Evolutionary conservation across 495 filamentous ascomycete genomes (phyloP), one percentile per base, ranked within the genome.

Genomic region (Penicillium roqueforti): DNA sequence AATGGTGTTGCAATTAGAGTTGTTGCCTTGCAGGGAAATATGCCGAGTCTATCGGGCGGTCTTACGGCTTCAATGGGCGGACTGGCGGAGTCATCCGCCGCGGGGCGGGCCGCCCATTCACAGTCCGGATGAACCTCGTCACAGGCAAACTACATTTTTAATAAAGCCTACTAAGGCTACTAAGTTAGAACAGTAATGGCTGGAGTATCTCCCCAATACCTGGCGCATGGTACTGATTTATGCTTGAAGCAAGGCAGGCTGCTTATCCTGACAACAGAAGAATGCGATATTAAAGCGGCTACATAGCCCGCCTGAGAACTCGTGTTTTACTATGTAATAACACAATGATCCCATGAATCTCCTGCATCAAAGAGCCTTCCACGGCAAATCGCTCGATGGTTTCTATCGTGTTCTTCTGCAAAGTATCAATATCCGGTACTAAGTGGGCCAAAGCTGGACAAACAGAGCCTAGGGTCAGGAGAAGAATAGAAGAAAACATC

Each of bases 401-500:
- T 4, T 16, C 8, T 19, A 51, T 51, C 7, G 37, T 41, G 3
- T 41, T 32, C 25, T 41, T 40, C 26, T 51, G 47, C 18, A 51
- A 2, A 13, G 6, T n/a, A 51, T 51, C 37, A 23, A 51, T 51
- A 28, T 51, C 47, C 1, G 36, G 36, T 8, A 41, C 47, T 6
- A 51, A 19, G 10, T 40, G 47, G 14, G 47, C 36, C 11, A 51
- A 41, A 51, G 37, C 25, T 0, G 47, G 47, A 13, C 36, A 40
- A 18, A 51, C 36, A 6, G 47, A 51, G 26, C 47, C 16, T 26
- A 51, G 13, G 6, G 36, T 41, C 10, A 51, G 22, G n/a, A 51
- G 47, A n/a, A 41, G 8, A 10, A 51, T 32, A 16, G 47, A 51
- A 41, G 47, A 51, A 22, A 51, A 40, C 47, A 51, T 51, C 7